Evolutionary conservation across 495 filamentous ascomycete genomes (phyloP).

Genomic region (Penicillium subrubescens): DNA sequence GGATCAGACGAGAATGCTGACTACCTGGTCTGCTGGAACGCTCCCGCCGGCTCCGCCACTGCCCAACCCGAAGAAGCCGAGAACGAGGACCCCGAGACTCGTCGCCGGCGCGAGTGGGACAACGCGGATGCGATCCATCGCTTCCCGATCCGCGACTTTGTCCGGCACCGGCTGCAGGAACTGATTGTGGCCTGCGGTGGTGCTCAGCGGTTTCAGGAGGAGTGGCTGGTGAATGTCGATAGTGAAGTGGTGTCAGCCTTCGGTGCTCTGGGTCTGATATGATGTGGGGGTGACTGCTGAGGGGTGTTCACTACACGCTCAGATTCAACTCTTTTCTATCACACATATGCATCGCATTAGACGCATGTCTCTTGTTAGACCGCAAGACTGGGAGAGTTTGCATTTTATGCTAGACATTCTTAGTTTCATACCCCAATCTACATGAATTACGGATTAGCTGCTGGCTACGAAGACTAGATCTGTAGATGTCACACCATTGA

Average conservation of each 20-base stretch:
- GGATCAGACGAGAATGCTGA: conserved; percentile 44
- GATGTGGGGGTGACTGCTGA: background rate
- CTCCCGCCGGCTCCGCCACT: conserved; percentile 28
- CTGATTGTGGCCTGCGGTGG: conserved; percentile 72
- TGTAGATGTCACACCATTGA: background rate
- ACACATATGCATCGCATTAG: background rate
- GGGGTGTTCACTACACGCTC: background rate
- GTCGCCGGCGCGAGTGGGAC: conserved; percentile 56
- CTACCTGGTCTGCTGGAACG: conserved; percentile 58
- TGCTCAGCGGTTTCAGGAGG: conserved; percentile 67
- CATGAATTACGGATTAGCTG: background rate
- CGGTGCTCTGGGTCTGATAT: conserved; percentile 51
- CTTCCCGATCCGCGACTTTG: conserved; percentile 68
- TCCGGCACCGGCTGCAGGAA: conserved; percentile 64
- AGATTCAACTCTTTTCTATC: background rate
- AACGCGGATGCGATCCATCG: conserved; percentile 69
- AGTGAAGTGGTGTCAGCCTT: conserved; percentile 74
- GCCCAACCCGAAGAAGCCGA: conserved; percentile 33
- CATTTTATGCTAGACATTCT: background rate
- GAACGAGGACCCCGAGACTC: conserved; percentile 64
- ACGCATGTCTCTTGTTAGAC: background rate
- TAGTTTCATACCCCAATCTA: conserved; percentile 23
- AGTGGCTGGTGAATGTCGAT: conserved; percentile 90
- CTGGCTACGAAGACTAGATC: background rate
- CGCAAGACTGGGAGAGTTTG: background rate